These are phyloP conservation scores for Pythium aphanidermatum DNA, from an alignment of 352 stramenopile genomes.

Conservation along the genomic window DNA sequence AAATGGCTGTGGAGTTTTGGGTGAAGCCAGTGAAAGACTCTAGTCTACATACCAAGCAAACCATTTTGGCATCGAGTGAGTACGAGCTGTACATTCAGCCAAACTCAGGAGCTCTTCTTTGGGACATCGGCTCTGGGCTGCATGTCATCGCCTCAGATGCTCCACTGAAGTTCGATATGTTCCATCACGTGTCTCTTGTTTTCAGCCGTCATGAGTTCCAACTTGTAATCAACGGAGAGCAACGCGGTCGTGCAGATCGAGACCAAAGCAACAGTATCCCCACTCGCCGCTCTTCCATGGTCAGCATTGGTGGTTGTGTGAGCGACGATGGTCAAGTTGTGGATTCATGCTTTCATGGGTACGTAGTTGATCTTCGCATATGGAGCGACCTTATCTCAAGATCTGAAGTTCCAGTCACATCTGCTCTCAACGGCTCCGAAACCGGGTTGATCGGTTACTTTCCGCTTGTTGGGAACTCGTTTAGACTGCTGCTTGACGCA, in stretches of 20 bases:
- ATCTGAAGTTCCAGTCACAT: constrained; percentile 4
- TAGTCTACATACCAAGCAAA: constrained; percentile 21
- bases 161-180: constrained; percentile 36
- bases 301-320: constrained; percentile 47
- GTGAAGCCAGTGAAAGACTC: constrained; percentile 29
- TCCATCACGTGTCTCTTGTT: constrained; percentile 56
- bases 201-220: constrained; percentile 31
- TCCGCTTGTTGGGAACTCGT: constrained; percentile 54
- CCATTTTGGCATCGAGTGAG: constrained; percentile 57
- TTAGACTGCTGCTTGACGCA: constrained; percentile 60
- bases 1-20: constrained; percentile 69
- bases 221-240: constrained; percentile 41
- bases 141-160: constrained; percentile 20
- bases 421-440: constrained; percentile 28
- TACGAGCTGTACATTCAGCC: constrained; percentile 44
- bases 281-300: constrained; percentile 21
- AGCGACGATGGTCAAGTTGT: constrained; percentile 24
- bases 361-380: constrained; percentile 64
- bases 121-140: constrained; percentile 40
- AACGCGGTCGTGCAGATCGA: constrained; percentile 20
- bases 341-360: constrained; percentile 45
- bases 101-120: constrained; percentile 35
- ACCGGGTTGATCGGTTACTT: constrained; percentile 68
- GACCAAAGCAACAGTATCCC: constrained; percentile 23
- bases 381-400: constrained; percentile 27